Evolutionary conservation across 768 basidiomycete species (phyloP), one percentile per base, ranked within the genome.

Genomic region (Dentipellis fragilis): DNA sequence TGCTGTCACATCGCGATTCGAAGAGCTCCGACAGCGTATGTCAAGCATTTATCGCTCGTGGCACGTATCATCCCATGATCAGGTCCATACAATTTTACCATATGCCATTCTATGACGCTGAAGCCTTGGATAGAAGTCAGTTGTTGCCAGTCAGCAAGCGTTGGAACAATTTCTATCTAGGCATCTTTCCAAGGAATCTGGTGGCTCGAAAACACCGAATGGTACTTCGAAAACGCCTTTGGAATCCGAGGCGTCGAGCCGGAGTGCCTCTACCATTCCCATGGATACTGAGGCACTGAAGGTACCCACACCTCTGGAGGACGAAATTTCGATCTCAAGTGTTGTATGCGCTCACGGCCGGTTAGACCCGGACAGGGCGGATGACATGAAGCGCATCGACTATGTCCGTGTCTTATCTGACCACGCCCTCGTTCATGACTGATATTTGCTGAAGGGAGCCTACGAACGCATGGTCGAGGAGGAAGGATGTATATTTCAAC

Each of bases 381-480:
- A 64, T 46, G 69, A 78, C 58, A 85, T 92, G 80, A 92, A 90
- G 64, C 76, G 83, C 50, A 76, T 93, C 42, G 9, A 29, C n/a
- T 35, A 11, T 19, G 48, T 49, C 8, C 22, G 12, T 42, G 29
- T 46, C 46, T 12, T 51, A 22, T 22, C 11, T 52, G n/a, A 53
- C 47, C 17, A 29, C 46, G 23, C 14, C 40, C 9, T 21, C 7
- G 14, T 45, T 45, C 42, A 16, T 78, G 78, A 34, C 49, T 49
- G 14, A 52, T 48, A 7, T n/a, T 49, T 16, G 17, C 0, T 49
- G 11, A 49, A 49, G 48, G 48, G 14, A 2, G 48, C 48, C 3
- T 23, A 23, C 23, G 9, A 49, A 7, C 48, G 21, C 11, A 49
- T 49, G 22, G 11, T 49, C 48, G 14, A 49, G 11, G 22, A 49